Percentiles rank a stretch among this genome's conserved stretches.
phyloP scores from a whole-genome alignment of 2,329 filamentous ascomycete genomes.

The Epichloe hybrida region DNA sequence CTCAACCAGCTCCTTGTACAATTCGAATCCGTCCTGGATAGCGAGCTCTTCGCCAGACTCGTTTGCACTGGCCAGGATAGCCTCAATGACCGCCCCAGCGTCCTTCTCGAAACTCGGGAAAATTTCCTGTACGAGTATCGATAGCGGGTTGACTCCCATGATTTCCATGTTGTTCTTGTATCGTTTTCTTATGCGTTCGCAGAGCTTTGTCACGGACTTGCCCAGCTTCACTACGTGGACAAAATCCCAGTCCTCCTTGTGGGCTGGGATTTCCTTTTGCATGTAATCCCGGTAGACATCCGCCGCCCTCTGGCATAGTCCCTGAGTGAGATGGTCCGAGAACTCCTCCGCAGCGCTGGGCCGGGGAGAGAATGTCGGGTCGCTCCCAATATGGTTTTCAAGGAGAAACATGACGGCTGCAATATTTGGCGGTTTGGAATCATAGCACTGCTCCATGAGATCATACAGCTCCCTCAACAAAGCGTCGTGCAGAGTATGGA shows the following conservation, averaged over 20 bases:
- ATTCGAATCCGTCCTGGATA: conserved; percentile 82
- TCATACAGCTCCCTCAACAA: conserved; percentile 79
- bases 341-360: conserved; percentile 61
- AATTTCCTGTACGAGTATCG: conserved; percentile 66
- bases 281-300: conserved; percentile 71
- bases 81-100: conserved; percentile 67
- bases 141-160: conserved; percentile 55
- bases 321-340: conserved; percentile 55
- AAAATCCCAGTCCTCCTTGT: conserved; percentile 78
- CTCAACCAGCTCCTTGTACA: conserved; percentile 79
- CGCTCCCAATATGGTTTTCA: conserved; percentile 67
- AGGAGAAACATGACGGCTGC: conserved; percentile 69
- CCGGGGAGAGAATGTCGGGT: conserved; percentile 60
- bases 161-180: conserved; percentile 81
- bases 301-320: conserved; percentile 58
- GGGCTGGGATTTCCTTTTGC: conserved; percentile 62
- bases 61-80: conserved; percentile 63
- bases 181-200: conserved; percentile 80
- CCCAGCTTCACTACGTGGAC: conserved; percentile 81
- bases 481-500: conserved; percentile 65
- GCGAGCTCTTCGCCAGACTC: conserved; percentile 61
- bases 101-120: conserved; percentile 87
- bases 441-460: conserved; percentile 77
- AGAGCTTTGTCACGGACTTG: conserved; percentile 71
- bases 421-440: conserved; percentile 71